phyloP scores from a whole-genome alignment of 306 rosid species.

The Vachellia collinsii region DNA sequence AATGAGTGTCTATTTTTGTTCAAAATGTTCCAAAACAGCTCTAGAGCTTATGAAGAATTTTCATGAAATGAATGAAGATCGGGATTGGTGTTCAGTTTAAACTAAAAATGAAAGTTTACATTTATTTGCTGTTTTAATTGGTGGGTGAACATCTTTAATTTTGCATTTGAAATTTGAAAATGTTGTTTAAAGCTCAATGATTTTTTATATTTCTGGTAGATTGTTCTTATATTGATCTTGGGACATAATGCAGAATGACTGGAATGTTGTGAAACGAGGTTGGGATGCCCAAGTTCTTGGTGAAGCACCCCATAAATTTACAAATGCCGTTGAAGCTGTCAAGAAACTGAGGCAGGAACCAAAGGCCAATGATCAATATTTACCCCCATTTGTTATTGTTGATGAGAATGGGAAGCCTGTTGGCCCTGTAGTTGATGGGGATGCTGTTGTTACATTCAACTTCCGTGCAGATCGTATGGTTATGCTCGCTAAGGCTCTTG shows the following conservation, averaged over 20 bases:
- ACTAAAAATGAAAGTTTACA: not conserved
- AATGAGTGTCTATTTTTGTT: not conserved
- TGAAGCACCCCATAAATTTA: slow-evolving; percentile 88
- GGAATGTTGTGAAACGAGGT: slow-evolving; percentile 97
- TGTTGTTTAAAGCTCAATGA: not conserved
- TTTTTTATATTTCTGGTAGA: not conserved
- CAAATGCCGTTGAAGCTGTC: slow-evolving; percentile 77
- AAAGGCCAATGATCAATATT: slow-evolving; percentile 84
- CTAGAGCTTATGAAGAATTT: not conserved
- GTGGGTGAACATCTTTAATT: not conserved
- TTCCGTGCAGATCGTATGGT: slow-evolving; percentile 97
- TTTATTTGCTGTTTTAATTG: not conserved
- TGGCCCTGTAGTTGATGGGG: slow-evolving; percentile 96
- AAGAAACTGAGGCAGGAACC: slow-evolving; percentile 75
- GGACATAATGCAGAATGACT: slow-evolving; percentile 76
- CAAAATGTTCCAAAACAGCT: not conserved
- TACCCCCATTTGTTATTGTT: slow-evolving; percentile 92
- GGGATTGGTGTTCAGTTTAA: not conserved
- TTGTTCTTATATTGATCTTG: not conserved
- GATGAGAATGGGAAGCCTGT: slow-evolving; percentile 82
- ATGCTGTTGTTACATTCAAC: slow-evolving; percentile 95
- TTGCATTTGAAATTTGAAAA: not conserved
- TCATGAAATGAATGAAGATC: not conserved
- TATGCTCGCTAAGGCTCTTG: slow-evolving; percentile 97
- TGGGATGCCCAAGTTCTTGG: slow-evolving; percentile 99